Conservation (phyloP, 129 eudicot genomes). For the Silybum marianum region DNA sequence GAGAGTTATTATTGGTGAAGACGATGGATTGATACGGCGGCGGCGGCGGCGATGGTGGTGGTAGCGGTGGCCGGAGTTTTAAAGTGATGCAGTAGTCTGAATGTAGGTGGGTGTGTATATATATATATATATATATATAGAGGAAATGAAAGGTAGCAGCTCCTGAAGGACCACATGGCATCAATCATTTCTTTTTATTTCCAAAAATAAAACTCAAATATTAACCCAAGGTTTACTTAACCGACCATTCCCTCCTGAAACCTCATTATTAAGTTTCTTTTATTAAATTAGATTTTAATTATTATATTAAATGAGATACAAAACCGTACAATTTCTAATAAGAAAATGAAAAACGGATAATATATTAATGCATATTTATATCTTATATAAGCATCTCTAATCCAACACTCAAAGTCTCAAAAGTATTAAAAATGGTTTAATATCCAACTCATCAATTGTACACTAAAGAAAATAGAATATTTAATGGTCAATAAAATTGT, state of each 20-base stretch:
- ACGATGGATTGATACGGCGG: not conserved
- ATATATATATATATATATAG: conserved; percentile 5
- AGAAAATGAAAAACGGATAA: no score
- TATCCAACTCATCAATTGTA: no score
- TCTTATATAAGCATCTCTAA: no score
- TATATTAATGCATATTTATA: no score
- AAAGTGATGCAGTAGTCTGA: not conserved
- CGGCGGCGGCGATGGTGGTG: not conserved
- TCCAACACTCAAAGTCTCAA: no score
- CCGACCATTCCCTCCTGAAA: not conserved
- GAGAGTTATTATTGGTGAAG: not conserved
- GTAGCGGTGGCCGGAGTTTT: not conserved
- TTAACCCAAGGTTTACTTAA: not conserved
- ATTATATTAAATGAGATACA: not conserved
- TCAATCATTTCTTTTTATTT: conserved; percentile 24
- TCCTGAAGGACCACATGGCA: conserved; percentile 36
- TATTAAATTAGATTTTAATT: not conserved
- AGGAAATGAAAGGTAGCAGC: conserved; percentile 23
- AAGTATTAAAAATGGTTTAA: no score
- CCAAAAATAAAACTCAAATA: not conserved
- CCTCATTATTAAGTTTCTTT: not conserved
- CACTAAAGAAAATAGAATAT: no score
- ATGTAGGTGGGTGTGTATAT: not conserved
- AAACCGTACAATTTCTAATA: not conserved
- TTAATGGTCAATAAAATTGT: no score